Percentiles rank a stretch among this genome's conserved stretches.
Evolutionary conservation across 1,284 basidiomycete species (phyloP).

Genomic region (Vanrija humicola): DNA sequence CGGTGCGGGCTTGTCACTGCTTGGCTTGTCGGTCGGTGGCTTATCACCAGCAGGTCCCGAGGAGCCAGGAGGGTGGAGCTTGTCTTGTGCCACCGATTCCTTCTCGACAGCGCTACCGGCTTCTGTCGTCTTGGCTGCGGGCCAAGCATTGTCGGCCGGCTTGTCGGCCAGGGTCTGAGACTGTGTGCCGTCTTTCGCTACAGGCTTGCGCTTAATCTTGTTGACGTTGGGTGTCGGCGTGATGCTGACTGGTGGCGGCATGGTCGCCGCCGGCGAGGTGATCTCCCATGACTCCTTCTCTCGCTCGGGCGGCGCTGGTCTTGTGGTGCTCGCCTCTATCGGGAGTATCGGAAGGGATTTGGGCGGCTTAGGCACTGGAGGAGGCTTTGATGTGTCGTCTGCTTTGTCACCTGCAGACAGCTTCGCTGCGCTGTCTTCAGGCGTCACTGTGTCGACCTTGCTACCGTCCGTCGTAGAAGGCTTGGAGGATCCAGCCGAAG

Average conservation of each 20-base stretch:
- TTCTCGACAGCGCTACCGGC: not conserved
- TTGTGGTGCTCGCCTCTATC: too few species aligned
- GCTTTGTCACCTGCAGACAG: not conserved
- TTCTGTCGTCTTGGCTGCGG: not conserved
- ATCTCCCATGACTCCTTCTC: too few species aligned
- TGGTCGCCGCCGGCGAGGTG: not conserved
- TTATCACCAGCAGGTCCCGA: too few species aligned
- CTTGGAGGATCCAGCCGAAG: too few species aligned
- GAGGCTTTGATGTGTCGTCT: not conserved
- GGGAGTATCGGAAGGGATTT: too few species aligned
- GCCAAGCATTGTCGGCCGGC: not conserved
- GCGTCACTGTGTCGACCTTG: not conserved
- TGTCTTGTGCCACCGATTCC: too few species aligned
- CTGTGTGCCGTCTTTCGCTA: not conserved
- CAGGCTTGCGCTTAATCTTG: conserved; percentile 3
- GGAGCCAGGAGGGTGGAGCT: too few species aligned
- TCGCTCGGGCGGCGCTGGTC: too few species aligned
- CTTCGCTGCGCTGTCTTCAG: not conserved
- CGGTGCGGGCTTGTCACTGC: not conserved
- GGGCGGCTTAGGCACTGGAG: not conserved
- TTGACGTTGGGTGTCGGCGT: not conserved
- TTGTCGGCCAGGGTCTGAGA: conserved; percentile 7
- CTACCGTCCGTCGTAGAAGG: too few species aligned
- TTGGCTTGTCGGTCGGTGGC: too few species aligned
- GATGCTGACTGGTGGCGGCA: not conserved